Base-by-base conservation (phyloP, 768 basidiomycete species). In the Boletus patriciae region DNA sequence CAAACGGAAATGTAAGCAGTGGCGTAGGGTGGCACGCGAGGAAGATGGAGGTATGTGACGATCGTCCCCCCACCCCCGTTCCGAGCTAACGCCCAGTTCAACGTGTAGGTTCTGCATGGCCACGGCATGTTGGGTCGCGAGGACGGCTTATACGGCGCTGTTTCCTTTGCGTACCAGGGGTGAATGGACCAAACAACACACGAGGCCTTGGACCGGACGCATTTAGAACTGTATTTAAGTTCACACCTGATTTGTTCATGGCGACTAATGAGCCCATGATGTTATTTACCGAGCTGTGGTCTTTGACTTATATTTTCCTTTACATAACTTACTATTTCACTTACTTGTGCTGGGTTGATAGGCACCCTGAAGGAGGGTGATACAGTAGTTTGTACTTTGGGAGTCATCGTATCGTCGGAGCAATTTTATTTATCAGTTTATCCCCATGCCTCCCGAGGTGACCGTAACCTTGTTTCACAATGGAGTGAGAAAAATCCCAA, bases 11-110 rank as follows among this genome's bases (percentile, higher is more conserved):
- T 65, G 92, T 96, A n/a, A 88, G 81, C 68, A 92, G 88, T 65
- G 90, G 88, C 4, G 83, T 96, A 6, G 96, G 96, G 1, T 98
- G 95, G 94, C 94, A 97, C 74, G 86, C 91, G 21, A 77, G 95
- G 55, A 99, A 99, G 76, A 94, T 97, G 92, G 94, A 97, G 83
- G 91, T 92, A 64, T 54, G 87, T 75, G n/a, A 38, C n/a, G 25
- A 46, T 18, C 6, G 4, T 48, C 59, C 7, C 11, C 42, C 47
- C n/a, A n/a, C n/a, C 19, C 18, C 57, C 34, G 19, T 52, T 27
- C 27, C 25, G 13, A 18, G 31, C 34, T 56, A 36, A 62, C 44
- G 34, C 31, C 52, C 12, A 41, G 42, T 40, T 58, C 31, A 34
- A 46, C 13, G 2, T 34, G 29, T 55, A 91, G 89, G 79, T 98